Base-by-base conservation (phyloP, 805 yeast genomes). In the fission yeast (Schizosaccharomyces pombe) region DNA sequence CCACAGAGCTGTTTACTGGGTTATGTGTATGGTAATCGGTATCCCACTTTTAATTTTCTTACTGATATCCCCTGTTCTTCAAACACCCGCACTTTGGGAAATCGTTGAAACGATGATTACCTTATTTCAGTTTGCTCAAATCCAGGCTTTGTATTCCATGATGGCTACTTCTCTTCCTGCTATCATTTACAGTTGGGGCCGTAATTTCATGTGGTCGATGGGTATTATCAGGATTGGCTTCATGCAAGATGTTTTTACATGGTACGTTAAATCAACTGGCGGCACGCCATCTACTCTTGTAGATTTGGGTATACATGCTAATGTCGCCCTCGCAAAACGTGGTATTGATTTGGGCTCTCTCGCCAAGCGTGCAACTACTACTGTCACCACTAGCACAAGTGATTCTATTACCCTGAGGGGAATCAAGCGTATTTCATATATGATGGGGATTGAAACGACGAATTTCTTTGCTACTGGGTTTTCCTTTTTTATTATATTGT, bases 131-230 rank as follows among this genome's bases (percentile, higher is more conserved):
- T 91, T 91, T 68, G 91, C 89, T 76, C 99, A 91, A 71, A 78
- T 83, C 56, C 72, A 91, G 60, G 95, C 96, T 22, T 79, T 89
- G 57, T 81, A 89, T 19, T 76, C 94, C 16, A 87, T 91, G 95
- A 81, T 86, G 86, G 95, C 93, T 56, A 96, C 89, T 31, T 76
- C 85, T 22, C 83, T 85, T 22, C 98, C 98, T 1, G 98, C 98
- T 2, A 87, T 91, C 60, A 97, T 96, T 4, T 85, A 94, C 2
- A 87, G 97, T 2, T 89, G 98, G 98, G 79, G 93, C 32, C 95
- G 89, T 68, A 91, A 89, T 70, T 91, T 91, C 72, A 79, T 78
- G 67, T 89, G 97, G 97, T 79, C 96, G 1, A 76, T 89, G 76
- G 98, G 98, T 52, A 80, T 89, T 59, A 83, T 91, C 61, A 74